These are phyloP conservation scores for Heimioporus retisporus DNA, from an alignment of 1,284 basidiomycete species.

Conservation along the genomic window DNA sequence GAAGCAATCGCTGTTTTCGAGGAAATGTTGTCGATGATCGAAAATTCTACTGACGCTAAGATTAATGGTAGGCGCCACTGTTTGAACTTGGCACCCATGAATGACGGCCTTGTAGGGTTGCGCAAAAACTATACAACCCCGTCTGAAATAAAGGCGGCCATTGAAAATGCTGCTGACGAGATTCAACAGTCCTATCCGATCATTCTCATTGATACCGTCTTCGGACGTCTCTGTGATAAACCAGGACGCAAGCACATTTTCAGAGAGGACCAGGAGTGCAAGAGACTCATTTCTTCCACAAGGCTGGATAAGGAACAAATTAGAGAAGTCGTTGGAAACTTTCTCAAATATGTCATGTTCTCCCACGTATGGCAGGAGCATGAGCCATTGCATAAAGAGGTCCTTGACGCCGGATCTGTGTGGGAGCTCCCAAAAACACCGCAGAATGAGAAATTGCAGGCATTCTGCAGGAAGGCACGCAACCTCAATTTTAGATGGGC, in stretches of 20 bases:
- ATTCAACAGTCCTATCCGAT: background rate
- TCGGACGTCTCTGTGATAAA: background rate
- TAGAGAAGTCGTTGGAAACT: background rate
- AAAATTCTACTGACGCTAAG: constrained; percentile 2
- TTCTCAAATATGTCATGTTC: constrained; percentile 12
- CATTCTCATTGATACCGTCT: constrained; percentile 4
- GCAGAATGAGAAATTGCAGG: constrained; percentile 11
- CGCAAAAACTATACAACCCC: constrained; percentile 8
- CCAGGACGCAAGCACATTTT: constrained; percentile 4
- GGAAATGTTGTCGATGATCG: constrained; percentile 10
- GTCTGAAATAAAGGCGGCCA: background rate
- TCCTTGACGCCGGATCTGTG: background rate
- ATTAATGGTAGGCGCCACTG: constrained; percentile 3
- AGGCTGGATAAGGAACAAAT: constrained; percentile 4
- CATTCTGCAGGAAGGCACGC: constrained; percentile 13
- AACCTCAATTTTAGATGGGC: constrained; percentile 14
- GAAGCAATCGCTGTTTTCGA: constrained; percentile 12
- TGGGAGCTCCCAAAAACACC: constrained; percentile 3
- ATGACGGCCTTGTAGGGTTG: constrained; percentile 3
- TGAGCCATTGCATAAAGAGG: constrained; percentile 5
- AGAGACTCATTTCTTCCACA: constrained; percentile 8
- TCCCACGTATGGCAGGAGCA: constrained; percentile 10
- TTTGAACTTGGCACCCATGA: background rate
- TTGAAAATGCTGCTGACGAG: background rate
- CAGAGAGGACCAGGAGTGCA: background rate